These are phyloP conservation scores for Cercospora janseana DNA, from an alignment of 2,329 filamentous ascomycete species.

Conservation along the genomic window DNA sequence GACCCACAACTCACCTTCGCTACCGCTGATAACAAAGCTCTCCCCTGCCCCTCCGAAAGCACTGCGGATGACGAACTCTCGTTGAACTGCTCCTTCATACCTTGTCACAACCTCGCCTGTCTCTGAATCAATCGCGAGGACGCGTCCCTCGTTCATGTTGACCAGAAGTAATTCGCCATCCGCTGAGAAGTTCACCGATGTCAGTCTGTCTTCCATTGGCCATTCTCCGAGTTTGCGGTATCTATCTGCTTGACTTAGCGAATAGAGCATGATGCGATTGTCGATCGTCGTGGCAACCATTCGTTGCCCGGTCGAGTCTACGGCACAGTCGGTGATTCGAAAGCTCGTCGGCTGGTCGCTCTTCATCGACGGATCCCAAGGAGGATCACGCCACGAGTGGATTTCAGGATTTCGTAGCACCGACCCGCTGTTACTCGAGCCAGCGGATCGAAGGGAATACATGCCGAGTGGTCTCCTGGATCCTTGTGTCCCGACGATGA, in stretches of 20 bases:
- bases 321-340: conserved; percentile 79
- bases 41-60: conserved; percentile 86
- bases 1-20: conserved; percentile 63
- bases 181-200: conserved; percentile 75
- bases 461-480: conserved; percentile 64
- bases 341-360: conserved; percentile 55
- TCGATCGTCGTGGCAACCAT: conserved; percentile 75
- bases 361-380: conserved; percentile 53
- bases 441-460: conserved; percentile 30
- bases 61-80: conserved; percentile 75
- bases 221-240: conserved; percentile 70
- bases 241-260: conserved; percentile 64
- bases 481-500: conserved; percentile 77
- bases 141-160: conserved; percentile 73
- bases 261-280: conserved; percentile 72
- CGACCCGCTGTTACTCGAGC: conserved; percentile 17
- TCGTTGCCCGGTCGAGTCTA: conserved; percentile 75
- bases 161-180: conserved; percentile 81
- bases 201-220: conserved; percentile 66
- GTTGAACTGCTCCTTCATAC: conserved; percentile 73
- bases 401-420: conserved; percentile 33
- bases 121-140: conserved; percentile 74
- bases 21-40: conserved; percentile 87
- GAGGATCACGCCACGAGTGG: conserved; percentile 48
- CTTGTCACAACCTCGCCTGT: conserved; percentile 68